Percentiles rank a stretch among this genome's conserved stretches.
Evolutionary conservation across 176 grass and related monocot genomes (phyloP).

Genomic region (Hordeum marinum): DNA sequence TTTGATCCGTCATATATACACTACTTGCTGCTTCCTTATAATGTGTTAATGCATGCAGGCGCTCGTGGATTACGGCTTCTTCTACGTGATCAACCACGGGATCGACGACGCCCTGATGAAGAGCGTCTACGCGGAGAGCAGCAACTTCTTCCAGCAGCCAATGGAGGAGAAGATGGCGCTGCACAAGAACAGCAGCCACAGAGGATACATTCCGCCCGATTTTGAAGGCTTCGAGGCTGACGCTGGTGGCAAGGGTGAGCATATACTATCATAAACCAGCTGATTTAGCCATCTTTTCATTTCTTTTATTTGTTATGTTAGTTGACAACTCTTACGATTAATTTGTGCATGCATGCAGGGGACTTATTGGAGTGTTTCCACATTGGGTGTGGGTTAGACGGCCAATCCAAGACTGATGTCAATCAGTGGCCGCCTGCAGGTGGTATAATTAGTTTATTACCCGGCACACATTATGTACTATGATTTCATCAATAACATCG

Average conservation of each 20-base stretch:
- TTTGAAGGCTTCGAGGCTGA: conserved; percentile 50
- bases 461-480: too few species aligned
- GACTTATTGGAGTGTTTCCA: conserved; percentile 61
- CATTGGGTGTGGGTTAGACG: conserved; percentile 28
- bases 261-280: too few species aligned
- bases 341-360: conserved; percentile 13
- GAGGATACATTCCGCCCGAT: conserved; percentile 52
- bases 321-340: background rate
- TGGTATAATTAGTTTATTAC: background rate
- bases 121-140: conserved; percentile 44
- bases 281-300: background rate
- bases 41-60: conserved; percentile 30
- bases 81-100: conserved; percentile 68
- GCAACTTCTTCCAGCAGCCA: conserved; percentile 41
- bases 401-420: background rate
- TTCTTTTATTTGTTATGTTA: background rate
- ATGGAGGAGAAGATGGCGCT: conserved; percentile 54
- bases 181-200: conserved; percentile 20
- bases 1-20: background rate
- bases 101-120: conserved; percentile 14
- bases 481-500: too few species aligned
- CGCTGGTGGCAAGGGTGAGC: conserved; percentile 21
- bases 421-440: conserved; percentile 55
- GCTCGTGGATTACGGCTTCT: conserved; percentile 63
- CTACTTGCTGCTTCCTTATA: background rate